Base-by-base conservation (phyloP, 371 early-diverging fungal genomes). In the Batkoa obscura region DNA sequence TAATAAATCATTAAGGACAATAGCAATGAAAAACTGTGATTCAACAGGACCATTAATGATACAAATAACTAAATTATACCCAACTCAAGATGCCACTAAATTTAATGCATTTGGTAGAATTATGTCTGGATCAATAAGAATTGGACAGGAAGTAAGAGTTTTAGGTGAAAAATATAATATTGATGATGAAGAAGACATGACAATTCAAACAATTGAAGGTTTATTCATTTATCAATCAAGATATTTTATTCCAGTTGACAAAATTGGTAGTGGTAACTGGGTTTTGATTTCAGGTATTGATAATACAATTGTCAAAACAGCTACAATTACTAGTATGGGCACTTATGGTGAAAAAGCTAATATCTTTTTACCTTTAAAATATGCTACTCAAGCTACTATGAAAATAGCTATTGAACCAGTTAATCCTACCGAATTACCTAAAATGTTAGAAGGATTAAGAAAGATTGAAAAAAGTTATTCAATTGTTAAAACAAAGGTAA, bases 391-490 rank as follows among this genome's bases (percentile, higher is more conserved):
- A 36, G 76, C 94, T 2, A 88, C 90, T 2, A 66, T 95, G 54
- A 93, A 94, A 68, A 83, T 97, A 2, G 95, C 95, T 1, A 83
- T 97, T 41, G 98, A 95, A 64, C 96, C 98, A 1, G 83, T 94
- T 36, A 89, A 91, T 58, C 96, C 98, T 0, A 85, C 92, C 2
- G 95, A 98, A 72, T 71, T 96, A 48, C 96, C 96, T n/a, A 92
- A 91, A 67, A 92, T 98, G 95, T 70, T 98, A 60, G 92, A 92
- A 59, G 95, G 94, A 8, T 67, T 98, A 68, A 76, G 94, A 53
- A 90, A 90, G 59, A 81, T 98, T 58, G 88, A 86, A 72, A 91
- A 92, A 68, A 84, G 84, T 35, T 98, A 98, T 61, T 86, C 92
- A n/a, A 79, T 90, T 56, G 72, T 86, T 31, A 76, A 80, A 15